Evolutionary conservation across 2,329 filamentous ascomycete genomes (phyloP).

Genomic region (Cercospora janseana): DNA sequence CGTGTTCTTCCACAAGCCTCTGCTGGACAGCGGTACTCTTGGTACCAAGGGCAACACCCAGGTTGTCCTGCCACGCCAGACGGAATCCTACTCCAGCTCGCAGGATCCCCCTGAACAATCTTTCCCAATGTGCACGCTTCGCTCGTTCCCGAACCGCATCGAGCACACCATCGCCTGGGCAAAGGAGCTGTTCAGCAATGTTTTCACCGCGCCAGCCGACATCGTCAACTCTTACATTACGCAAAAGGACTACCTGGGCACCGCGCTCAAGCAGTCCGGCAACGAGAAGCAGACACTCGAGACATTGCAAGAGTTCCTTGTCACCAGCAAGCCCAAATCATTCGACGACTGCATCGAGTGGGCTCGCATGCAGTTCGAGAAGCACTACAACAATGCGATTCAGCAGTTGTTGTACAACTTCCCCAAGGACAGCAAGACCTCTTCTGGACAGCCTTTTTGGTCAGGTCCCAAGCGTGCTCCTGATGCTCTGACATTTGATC

Average conservation of each 20-base stretch:
- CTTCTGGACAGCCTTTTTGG: slow-evolving; percentile 90
- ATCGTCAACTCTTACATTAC: slow-evolving; percentile 87
- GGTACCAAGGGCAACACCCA: slow-evolving; percentile 99
- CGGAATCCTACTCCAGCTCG: slow-evolving; percentile 95
- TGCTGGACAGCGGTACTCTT: slow-evolving; percentile 95
- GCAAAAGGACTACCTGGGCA: slow-evolving; percentile 84
- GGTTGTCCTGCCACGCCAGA: slow-evolving; percentile 84
- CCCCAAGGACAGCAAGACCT: slow-evolving; percentile 87
- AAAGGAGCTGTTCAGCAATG: slow-evolving; percentile 90
- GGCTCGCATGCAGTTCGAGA: slow-evolving; percentile 91
- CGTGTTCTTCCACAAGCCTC: slow-evolving; percentile 95
- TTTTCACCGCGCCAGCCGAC: slow-evolving; percentile 90
- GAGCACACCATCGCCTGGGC: slow-evolving; percentile 99
- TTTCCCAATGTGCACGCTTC: slow-evolving; percentile 97
- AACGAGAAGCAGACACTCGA: slow-evolving; percentile 94
- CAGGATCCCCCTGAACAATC: slow-evolving; percentile 98
- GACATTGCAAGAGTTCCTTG: slow-evolving; percentile 83
- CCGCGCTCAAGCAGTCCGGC: slow-evolving; percentile 84
- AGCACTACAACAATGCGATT: slow-evolving; percentile 94
- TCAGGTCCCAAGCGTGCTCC: slow-evolving; percentile 97
- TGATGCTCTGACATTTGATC: slow-evolving; percentile 83
- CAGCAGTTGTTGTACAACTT: slow-evolving; percentile 96
- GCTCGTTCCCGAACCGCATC: slow-evolving; percentile 96
- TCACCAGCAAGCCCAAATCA: slow-evolving; percentile 83
- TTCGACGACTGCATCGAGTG: slow-evolving; percentile 97